Evolutionary conservation across 1,284 basidiomycete species (phyloP).

Genomic region (Tetrapyrgos nigripes): DNA sequence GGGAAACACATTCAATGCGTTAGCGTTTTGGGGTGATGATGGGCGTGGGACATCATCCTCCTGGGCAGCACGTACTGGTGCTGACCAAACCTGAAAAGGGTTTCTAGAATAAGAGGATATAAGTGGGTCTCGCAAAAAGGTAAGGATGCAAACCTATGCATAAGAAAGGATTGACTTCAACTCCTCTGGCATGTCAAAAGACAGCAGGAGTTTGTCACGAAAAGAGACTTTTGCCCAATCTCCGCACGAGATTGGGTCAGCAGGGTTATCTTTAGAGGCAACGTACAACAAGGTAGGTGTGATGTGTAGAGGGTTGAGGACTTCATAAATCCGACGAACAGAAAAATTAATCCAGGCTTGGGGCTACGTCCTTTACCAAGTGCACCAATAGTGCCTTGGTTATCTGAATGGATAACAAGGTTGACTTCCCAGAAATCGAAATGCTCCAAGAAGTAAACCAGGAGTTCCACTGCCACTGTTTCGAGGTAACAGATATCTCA

Average conservation of each 20-base stretch:
- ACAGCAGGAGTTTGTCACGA: conserved; percentile 5
- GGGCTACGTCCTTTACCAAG: conserved; percentile 10
- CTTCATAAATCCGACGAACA: conserved; percentile 7
- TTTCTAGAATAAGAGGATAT: too few relatives aligned
- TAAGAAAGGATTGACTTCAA: conserved; percentile 19
- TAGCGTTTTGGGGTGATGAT: too few relatives aligned
- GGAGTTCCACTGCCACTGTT: background rate
- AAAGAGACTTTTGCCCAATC: conserved; percentile 1
- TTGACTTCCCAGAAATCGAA: background rate
- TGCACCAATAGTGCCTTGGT: conserved; percentile 15
- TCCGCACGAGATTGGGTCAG: conserved; percentile 42
- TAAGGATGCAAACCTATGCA: conserved; percentile 13
- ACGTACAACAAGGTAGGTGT: conserved; percentile 32
- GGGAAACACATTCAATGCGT: too few relatives aligned
- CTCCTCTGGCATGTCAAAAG: conserved; percentile 27
- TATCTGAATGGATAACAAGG: conserved; percentile 7
- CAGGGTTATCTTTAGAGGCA: conserved; percentile 34
- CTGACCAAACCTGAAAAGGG: too few relatives aligned
- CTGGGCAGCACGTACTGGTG: too few relatives aligned
- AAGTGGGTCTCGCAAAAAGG: too few relatives aligned
- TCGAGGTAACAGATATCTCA: conserved; percentile 1
- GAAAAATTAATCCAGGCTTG: conserved; percentile 13
- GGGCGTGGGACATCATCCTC: too few relatives aligned
- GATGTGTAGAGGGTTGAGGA: conserved; percentile 25
- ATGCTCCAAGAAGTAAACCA: background rate